Percentiles rank a stretch among this genome's conserved stretches.
Conservation (phyloP, 1,139 yeast species). For the Hyphopichia pseudoburtonii region DNA sequence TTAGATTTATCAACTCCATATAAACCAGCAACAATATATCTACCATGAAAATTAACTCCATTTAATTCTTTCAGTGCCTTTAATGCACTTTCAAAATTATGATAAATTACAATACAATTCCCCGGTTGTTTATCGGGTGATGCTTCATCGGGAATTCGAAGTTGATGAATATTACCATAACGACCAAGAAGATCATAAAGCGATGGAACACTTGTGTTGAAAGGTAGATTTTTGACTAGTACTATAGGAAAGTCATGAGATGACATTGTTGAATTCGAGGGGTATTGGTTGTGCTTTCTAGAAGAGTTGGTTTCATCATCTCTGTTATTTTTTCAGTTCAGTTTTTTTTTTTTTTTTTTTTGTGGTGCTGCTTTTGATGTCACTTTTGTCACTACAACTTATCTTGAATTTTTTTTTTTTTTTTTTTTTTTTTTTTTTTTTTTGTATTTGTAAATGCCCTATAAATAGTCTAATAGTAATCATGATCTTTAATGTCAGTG, state of each 20-base stretch:
- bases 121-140: constrained; percentile 41
- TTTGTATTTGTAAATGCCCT: background rate
- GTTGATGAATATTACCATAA: constrained; percentile 57
- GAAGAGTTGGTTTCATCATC: no score
- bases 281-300: background rate
- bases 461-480: constrained; percentile 13
- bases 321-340: no score
- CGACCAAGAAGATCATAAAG: constrained; percentile 56
- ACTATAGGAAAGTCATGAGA: constrained; percentile 44
- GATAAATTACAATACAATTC: constrained; percentile 59
- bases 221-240: constrained; percentile 60
- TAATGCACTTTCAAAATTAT: constrained; percentile 46
- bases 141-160: constrained; percentile 47
- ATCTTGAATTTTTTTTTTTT: background rate
- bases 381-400: background rate
- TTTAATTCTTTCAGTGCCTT: constrained; percentile 54
- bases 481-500: constrained; percentile 29
- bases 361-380: background rate
- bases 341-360: no score
- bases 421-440: background rate
- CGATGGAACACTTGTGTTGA: constrained; percentile 45
- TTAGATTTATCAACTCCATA: constrained; percentile 42
- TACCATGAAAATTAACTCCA: constrained; percentile 60
- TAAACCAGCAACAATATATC: constrained; percentile 55
- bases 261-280: constrained; percentile 1